Evolutionary conservation across 805 yeast species (phyloP), one percentile per base, ranked within the genome.

Genomic region (Yarrowia divulgata): DNA sequence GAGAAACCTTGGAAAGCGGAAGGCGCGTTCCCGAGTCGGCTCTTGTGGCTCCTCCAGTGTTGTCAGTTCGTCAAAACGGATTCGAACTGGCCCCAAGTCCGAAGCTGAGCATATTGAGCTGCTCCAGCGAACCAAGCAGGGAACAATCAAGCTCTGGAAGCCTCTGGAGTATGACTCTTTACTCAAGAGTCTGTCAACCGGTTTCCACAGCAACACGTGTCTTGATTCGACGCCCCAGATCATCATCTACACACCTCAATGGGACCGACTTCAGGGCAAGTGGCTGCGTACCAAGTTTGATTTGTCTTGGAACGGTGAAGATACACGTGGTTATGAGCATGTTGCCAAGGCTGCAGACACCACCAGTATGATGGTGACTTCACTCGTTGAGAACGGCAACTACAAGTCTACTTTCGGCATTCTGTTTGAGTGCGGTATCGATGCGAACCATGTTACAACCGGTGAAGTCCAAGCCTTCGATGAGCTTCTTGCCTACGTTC

Each of bases 211-310:
- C 14, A 45, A 45, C 14, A 48, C 57, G 7, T 37, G 68, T 23
- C 55, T 46, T 3, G 48, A 23, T 16, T n/a, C 57, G n/a, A 48
- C 37, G n/a, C 46, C 57, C 23, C 67, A 62, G 29, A 32, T 62
- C 40, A 81, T 46, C 71, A 74, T n/a, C 64, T 74, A 0, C 75
- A 79, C 12, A 52, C 70, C 52, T 54, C 80, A 85, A 70, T 87
- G 89, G 88, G 71, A 75, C 2, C 72, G 77, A 1, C 39, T 78
- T 3, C 79, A 81, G 63, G 83, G 87, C 0, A 80, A 79, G 63
- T 86, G 89, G 89, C 75, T 85, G 54, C 79, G 80, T 23, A 76
- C 78, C 18, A 85, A 85, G 73, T 76, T 86, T 10, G 72, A 77
- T 3, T 75, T 87, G 35, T 75, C 74, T 50, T 76, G 79, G 54